These are phyloP conservation scores for Bisporella sp. DNA, from an alignment of 2,329 filamentous ascomycete genomes.

Conservation along the genomic window DNA sequence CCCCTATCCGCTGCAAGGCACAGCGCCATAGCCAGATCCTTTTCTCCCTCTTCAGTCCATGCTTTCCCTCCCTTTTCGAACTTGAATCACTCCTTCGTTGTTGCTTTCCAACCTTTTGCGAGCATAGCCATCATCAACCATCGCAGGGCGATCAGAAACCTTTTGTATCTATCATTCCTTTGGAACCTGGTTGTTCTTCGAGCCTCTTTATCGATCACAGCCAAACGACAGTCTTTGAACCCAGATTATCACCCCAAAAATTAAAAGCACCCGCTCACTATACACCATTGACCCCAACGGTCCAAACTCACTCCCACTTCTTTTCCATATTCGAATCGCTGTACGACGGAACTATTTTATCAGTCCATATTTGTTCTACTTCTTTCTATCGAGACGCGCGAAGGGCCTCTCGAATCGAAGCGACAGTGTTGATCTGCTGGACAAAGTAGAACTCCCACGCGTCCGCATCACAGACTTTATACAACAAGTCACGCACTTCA, in stretches of 20 bases:
- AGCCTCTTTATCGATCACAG: conserved; percentile 18
- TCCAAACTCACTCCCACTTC: not conserved
- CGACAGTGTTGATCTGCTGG: too few relatives aligned
- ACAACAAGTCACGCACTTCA: too few relatives aligned
- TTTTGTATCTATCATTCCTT: conserved; percentile 13
- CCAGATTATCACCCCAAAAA: conserved; percentile 3
- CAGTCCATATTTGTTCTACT: not conserved
- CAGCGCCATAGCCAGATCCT: too few relatives aligned
- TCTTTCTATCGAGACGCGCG: too few relatives aligned
- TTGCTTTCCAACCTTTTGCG: too few relatives aligned
- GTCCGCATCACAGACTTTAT: too few relatives aligned
- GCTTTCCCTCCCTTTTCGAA: too few relatives aligned
- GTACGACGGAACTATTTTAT: not conserved
- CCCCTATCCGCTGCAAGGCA: too few relatives aligned
- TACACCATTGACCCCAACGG: not conserved
- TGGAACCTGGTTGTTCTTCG: conserved; percentile 23
- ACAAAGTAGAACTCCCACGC: too few relatives aligned
- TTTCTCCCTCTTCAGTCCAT: too few relatives aligned
- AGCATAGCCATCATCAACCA: conserved; percentile 6
- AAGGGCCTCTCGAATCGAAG: too few relatives aligned
- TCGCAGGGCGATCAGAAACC: conserved; percentile 17
- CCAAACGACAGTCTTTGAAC: conserved; percentile 8
- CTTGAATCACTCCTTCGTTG: too few relatives aligned
- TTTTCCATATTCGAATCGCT: not conserved
- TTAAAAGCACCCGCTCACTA: not conserved